Conservation (phyloP, 306 rosid genomes). For the Arachis stenosperma region DNA sequence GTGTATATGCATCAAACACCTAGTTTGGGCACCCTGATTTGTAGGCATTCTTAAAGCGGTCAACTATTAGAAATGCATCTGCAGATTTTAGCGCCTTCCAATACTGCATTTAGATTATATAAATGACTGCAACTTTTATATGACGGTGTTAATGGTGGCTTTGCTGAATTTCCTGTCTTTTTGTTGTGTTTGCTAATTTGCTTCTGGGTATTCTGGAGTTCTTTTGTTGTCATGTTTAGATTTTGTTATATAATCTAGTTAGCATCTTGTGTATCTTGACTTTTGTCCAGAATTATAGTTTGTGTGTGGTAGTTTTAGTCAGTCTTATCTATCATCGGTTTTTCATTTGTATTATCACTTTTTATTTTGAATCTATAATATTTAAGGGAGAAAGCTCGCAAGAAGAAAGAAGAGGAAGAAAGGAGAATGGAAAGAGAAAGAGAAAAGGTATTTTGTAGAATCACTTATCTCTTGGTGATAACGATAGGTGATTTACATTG, state of each 20-base stretch:
- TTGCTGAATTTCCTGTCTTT: constrained; percentile 1
- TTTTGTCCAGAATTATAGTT: constrained; percentile 25
- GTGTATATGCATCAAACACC: neutral
- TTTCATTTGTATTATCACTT: neutral
- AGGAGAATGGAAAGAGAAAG: constrained; percentile 80
- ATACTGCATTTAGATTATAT: constrained; percentile 3
- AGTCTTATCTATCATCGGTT: constrained; percentile 9
- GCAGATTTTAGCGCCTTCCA: constrained; percentile 14
- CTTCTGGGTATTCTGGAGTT: constrained; percentile 17
- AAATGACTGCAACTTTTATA: neutral
- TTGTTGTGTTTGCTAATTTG: constrained; percentile 4
- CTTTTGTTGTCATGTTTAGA: neutral
- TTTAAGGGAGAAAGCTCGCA: constrained; percentile 94
- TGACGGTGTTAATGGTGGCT: constrained; percentile 1
- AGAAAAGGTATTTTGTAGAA: constrained; percentile 70
- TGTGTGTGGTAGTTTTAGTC: constrained; percentile 10
- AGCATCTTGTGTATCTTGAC: constrained; percentile 24
- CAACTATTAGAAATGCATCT: constrained; percentile 7
- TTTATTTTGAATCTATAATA: constrained; percentile 19
- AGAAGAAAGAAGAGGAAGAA: constrained; percentile 99
- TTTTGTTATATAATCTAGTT: neutral
- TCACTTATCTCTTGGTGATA: constrained; percentile 18
- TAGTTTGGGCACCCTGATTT: neutral
- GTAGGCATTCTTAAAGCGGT: neutral
- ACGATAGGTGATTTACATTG: neutral